These are phyloP conservation scores for Sapria himalayana DNA, from an alignment of 345 rosid genomes.

Conservation along the genomic window DNA sequence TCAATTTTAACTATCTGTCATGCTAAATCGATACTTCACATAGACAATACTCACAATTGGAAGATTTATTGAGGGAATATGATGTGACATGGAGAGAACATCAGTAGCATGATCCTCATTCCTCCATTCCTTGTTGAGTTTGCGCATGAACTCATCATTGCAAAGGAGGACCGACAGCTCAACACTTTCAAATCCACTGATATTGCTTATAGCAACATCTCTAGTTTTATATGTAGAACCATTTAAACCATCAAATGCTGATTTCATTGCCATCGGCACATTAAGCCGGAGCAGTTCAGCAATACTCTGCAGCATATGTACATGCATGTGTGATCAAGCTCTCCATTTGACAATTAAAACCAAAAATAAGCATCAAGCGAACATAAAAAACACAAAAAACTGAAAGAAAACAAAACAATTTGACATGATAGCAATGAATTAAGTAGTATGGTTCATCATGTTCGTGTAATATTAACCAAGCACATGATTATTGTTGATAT, in stretches of 20 bases:
- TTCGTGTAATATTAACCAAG: no score
- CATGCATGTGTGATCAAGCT: no score
- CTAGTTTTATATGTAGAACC: conserved; percentile 48
- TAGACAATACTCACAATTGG: conserved; percentile 38
- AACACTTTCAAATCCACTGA: conserved; percentile 48
- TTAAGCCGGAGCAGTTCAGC: conserved; percentile 71
- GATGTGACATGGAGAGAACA: conserved; percentile 91
- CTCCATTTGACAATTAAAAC: no score
- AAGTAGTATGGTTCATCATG: no score
- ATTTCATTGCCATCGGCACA: conserved; percentile 73
- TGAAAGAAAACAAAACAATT: no score
- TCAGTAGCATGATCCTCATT: conserved; percentile 86
- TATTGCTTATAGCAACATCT: conserved; percentile 38
- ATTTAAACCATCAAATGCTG: conserved; percentile 44
- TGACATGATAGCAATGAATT: no score
- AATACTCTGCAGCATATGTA: conserved; percentile 35
- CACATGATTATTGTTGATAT: no score
- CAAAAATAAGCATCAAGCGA: no score
- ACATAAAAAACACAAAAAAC: no score
- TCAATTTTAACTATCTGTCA: conserved; percentile 6
- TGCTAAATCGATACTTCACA: background rate
- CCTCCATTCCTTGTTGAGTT: conserved; percentile 91
- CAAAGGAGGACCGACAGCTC: conserved; percentile 78
- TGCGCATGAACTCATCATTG: conserved; percentile 55
- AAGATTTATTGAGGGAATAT: conserved; percentile 51